Evolutionary conservation across 1,284 basidiomycete genomes (phyloP), one percentile per base, ranked within the genome.

Genomic region (Rhodotorula sp.): DNA sequence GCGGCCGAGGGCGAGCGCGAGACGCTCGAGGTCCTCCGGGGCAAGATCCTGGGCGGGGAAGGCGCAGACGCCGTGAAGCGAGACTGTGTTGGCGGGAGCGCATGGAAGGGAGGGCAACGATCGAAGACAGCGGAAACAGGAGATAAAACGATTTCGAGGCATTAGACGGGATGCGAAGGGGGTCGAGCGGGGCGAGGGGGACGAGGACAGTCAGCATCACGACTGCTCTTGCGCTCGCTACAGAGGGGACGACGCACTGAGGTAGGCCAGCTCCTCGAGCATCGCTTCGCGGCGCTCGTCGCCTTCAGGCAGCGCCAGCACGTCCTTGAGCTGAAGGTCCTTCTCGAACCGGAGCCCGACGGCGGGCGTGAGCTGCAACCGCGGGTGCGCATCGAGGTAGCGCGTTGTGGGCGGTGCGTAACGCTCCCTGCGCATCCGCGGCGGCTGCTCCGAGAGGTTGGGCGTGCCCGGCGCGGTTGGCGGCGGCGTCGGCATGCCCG

Each of bases 41-140:
- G 82, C 81, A 17, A 85, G 76, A 7, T 84, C 82, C 74, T 88
- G 89, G 39, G 85, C 82, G 32, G 86, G 84, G 85, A 91, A 89
- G 82, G 90, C 90, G 39, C 89, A 88, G 59, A 90, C 89, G 21
- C 89, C 88, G 53, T 89, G 87, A 66, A 89, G 85, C 5, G 88
- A 87, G 67, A 90, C 83, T 80, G 78, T 34, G 70, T 50, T 44
- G 44, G 44, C 4, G 4, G 44, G 4, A 44, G 19, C 21, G 39
- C 44, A 19, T 19, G 44, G 9, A 19, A 36, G 15, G 21, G 10
- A 37, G 36, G 58, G 12, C 25, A 25, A 41, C 15, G 48, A 17
- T n/a, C n/a, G n/a, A n/a, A n/a, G n/a, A n/a, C n/a, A n/a, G n/a
- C n/a, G n/a, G n/a, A n/a, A n/a, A n/a, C n/a, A n/a, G n/a, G n/a